Percentiles rank a stretch among this genome's conserved stretches.
Conservation (phyloP, 2,329 filamentous ascomycete species). For the Endocalyx cinctus region DNA sequence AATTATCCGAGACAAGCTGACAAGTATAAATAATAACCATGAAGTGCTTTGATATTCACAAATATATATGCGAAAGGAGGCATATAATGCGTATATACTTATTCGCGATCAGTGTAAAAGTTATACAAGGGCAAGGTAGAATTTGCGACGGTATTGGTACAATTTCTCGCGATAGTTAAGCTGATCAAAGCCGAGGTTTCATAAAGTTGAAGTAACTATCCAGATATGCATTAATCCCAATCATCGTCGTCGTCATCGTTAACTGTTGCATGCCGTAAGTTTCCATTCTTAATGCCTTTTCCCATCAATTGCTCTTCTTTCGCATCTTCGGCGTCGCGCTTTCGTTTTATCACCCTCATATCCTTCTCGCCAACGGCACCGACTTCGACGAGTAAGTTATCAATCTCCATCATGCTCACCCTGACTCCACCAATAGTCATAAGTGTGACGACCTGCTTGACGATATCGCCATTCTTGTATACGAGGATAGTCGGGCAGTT, state of each 20-base stretch:
- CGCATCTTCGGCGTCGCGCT: slow-evolving; percentile 55
- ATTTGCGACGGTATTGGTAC: too few species aligned
- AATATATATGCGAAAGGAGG: too few species aligned
- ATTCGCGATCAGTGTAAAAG: too few species aligned
- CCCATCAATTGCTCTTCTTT: slow-evolving; percentile 52
- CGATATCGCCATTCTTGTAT: slow-evolving; percentile 89
- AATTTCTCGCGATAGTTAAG: too few species aligned
- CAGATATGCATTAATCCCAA: slow-evolving; percentile 64
- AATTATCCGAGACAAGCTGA: too few species aligned
- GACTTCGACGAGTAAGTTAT: slow-evolving; percentile 74
- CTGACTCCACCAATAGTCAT: slow-evolving; percentile 69
- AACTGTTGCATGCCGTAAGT: slow-evolving; percentile 37
- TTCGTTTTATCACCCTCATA: slow-evolving; percentile 64
- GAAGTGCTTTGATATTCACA: too few species aligned
- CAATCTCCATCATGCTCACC: slow-evolving; percentile 69
- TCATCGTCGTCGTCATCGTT: slow-evolving; percentile 51
- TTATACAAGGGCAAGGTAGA: too few species aligned
- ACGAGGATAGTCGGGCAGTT: slow-evolving; percentile 94
- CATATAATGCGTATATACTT: too few species aligned
- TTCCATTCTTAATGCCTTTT: slow-evolving; percentile 49
- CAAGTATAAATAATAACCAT: too few species aligned
- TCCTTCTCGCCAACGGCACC: slow-evolving; percentile 78
- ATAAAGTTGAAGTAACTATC: too few species aligned
- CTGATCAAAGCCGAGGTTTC: too few species aligned
- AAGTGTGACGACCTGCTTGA: slow-evolving; percentile 86